Evolutionary conservation across 2,329 filamentous ascomycete species (phyloP).

Genomic region (Blumeria hordei): DNA sequence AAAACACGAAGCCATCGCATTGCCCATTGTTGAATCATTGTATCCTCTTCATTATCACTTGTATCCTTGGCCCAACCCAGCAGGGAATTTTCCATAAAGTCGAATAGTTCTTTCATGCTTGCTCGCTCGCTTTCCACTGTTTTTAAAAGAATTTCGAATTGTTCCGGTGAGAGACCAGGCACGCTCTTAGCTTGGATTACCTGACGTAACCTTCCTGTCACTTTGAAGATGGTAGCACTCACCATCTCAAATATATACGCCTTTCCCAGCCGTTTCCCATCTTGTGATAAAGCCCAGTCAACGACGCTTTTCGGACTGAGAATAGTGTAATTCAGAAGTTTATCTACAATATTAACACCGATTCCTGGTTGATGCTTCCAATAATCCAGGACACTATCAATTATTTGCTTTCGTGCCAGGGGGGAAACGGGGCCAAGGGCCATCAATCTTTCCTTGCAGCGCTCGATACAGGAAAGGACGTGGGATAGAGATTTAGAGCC

Average conservation of each 20-base stretch:
- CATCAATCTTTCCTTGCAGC: slow-evolving; percentile 71
- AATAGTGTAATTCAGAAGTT: slow-evolving; percentile 92
- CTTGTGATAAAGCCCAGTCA: slow-evolving; percentile 59
- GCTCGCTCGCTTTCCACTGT: slow-evolving; percentile 43
- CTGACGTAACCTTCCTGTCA: slow-evolving; percentile 65
- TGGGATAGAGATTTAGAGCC: slow-evolving; percentile 92
- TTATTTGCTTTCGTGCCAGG: slow-evolving; percentile 62
- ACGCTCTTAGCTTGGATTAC: slow-evolving; percentile 41
- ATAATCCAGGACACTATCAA: slow-evolving; percentile 73
- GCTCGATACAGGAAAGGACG: slow-evolving; percentile 84
- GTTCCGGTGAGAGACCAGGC: slow-evolving; percentile 26
- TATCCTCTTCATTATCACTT: slow-evolving; percentile 33
- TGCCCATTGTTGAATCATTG: slow-evolving; percentile 56
- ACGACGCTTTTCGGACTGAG: slow-evolving; percentile 66
- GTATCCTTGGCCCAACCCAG: slow-evolving; percentile 47
- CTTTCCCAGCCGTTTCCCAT: slow-evolving; percentile 38
- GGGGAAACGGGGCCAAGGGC: slow-evolving; percentile 54
- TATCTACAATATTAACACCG: slow-evolving; percentile 81
- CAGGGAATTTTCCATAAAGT: slow-evolving; percentile 55
- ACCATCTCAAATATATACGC: slow-evolving; percentile 77
- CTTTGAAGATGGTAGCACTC: slow-evolving; percentile 68
- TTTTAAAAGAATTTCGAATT: slow-evolving; percentile 27
- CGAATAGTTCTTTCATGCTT: slow-evolving; percentile 59
- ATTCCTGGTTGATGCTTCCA: slow-evolving; percentile 85
- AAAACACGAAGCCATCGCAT: slow-evolving; percentile 73